Evolutionary conservation across 495 filamentous ascomycete species (phyloP), one percentile per base, ranked within the genome.

Genomic region (Penicillium dipodomyicola): DNA sequence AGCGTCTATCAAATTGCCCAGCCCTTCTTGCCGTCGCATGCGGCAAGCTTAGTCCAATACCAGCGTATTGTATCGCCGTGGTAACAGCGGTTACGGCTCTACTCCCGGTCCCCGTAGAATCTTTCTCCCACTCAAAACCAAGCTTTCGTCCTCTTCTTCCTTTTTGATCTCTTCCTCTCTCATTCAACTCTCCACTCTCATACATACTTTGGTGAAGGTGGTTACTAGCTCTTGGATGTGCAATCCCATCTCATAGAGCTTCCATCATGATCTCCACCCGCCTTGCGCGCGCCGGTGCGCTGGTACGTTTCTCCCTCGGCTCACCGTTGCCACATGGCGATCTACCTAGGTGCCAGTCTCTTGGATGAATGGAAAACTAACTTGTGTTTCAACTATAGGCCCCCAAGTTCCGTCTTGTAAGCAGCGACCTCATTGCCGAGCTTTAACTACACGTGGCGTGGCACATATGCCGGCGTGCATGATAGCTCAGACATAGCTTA

Each of bases 231-330:
- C 58, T 73, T 76, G 65, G 65, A 73, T 72, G 73, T 71, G 67
- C 69, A 63, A 54, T 65, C 42, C 35, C 62, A 52, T 46, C 49
- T 61, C 56, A 69, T 69, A 72, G 68, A 73, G 67, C 73, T 75
- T 69, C 57, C 72, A 81, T 66, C 60, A 83, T 83, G 80, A 80
- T 83, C 64, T 74, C 79, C 62, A 72, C 80, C 66, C 76, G 76
- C 69, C 71, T 83, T 64, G 76, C 77, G 75, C 80, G 80, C 72
- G 65, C 78, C 65, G 78, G 78, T 76, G 80, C 74, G 75, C 77
- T 81, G 77, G 80, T 83, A 79, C 64, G 80, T 73, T 22, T 54
- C 59, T 35, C 32, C 59, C 48, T 49, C 43, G 51, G 53, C 50
- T 49, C 48, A 14, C 39, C n/a, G 25, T 40, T 23, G 44, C 43